Evolutionary conservation across 495 filamentous ascomycete genomes (phyloP).

Genomic region (Aspergillus homomorphus): DNA sequence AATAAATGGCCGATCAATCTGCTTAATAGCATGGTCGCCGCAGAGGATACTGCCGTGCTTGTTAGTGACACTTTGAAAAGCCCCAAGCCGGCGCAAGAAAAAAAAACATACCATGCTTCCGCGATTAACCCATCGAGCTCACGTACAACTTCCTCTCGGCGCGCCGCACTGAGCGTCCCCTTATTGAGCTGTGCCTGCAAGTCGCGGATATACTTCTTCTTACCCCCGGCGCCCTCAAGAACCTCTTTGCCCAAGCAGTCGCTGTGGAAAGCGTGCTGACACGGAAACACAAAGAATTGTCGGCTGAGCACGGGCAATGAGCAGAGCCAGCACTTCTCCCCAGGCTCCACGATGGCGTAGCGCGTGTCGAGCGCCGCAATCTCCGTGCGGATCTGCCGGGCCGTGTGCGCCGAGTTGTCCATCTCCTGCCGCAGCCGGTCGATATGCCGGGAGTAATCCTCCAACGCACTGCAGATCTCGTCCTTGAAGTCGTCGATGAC

Average conservation of each 20-base stretch:
- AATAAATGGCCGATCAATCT: conserved; percentile 90
- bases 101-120: conserved; percentile 64
- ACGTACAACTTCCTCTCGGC: conserved; percentile 76
- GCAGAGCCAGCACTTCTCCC: conserved; percentile 89
- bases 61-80: conserved; percentile 17
- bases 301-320: conserved; percentile 77
- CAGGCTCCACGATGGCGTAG: conserved; percentile 95
- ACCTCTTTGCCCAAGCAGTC: conserved; percentile 87
- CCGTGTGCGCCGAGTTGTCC: conserved; percentile 87
- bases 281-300: conserved; percentile 97
- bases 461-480: conserved; percentile 89
- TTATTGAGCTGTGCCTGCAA: conserved; percentile 75
- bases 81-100: conserved; percentile 24
- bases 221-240: conserved; percentile 67
- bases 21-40: conserved; percentile 88
- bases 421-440: conserved; percentile 89
- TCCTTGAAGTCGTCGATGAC: conserved; percentile 99
- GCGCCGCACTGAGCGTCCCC: conserved; percentile 59
- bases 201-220: conserved; percentile 77
- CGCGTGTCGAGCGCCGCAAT: conserved; percentile 79
- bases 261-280: conserved; percentile 94
- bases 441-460: conserved; percentile 87
- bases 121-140: conserved; percentile 89
- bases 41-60: conserved; percentile 62
- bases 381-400: conserved; percentile 81